Base-by-base conservation (phyloP, 2,329 filamentous ascomycete species). In the Furcasterigmium furcatum region DNA sequence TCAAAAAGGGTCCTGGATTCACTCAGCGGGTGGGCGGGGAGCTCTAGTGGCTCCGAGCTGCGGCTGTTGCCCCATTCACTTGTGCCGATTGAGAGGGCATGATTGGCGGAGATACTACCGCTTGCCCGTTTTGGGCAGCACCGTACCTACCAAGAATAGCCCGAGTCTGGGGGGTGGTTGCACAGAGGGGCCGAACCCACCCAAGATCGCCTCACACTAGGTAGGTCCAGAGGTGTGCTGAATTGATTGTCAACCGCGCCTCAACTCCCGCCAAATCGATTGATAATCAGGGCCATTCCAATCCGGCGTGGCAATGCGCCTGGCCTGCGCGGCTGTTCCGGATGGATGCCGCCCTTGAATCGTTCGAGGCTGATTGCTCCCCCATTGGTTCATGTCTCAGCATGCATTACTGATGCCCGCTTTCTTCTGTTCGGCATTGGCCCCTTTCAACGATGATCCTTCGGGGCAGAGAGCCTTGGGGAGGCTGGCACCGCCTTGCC, bases 1-100 rank as follows among this genome's bases (percentile, higher is more conserved):
- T 36, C 34, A 36, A 36, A 36, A 36, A 36, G 34, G 34, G 34
- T 36, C 34, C 34, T 36, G 16, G n/a, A 14, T 36, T 36, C 34
- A 36, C 34, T 36, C 34, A 27, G 7, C 24, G 7, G 7, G 12
- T 32, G 34, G 14, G 34, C 34, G 34, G 34, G n/a, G 12, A 18
- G 34, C 34, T 36, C 34, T 10, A 36, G n/a, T 36, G 34, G 34
- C 34, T 36, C n/a, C 34, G 34, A 36, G 34, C 34, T 36, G 34
- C n/a, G n/a, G n/a, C 34, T 18, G 34, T 19, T 36, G 18, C 34
- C 19, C 34, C 34, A 36, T 36, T 16, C n/a, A 9, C 34, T 14
- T 36, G 34, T 27, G 18, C n/a, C n/a, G 34, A 36, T 36, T 36
- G 34, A 16, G n/a, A 16, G 18, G 34, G n/a, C 12, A 3, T 36